A percentile compares a stretch with the other conserved stretches of the same genome.
These are phyloP conservation scores for Arthrobotrys iridis DNA, from an alignment of 2,329 filamentous ascomycete genomes.

Conservation along the genomic window DNA sequence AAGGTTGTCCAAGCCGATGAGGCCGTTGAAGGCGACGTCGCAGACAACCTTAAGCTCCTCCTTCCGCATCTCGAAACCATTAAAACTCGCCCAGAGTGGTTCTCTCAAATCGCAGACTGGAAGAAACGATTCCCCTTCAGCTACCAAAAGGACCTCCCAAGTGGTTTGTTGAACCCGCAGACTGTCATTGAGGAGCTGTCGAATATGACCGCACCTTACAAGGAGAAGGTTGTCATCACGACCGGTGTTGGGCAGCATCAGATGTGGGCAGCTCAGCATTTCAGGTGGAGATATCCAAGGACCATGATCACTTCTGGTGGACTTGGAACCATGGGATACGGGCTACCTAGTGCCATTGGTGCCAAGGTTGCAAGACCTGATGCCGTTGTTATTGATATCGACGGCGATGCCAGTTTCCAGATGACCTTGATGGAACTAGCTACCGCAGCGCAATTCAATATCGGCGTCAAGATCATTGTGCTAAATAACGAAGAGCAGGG, in stretches of 20 bases:
- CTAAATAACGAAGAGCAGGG: constrained; percentile 98
- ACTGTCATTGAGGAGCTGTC: constrained; percentile 90
- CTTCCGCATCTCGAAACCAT: constrained; percentile 74
- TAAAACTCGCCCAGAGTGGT: constrained; percentile 81
- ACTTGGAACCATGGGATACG: constrained; percentile 94
- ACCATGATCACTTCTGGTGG: constrained; percentile 97
- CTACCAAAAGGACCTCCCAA: constrained; percentile 80
- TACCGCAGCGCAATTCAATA: constrained; percentile 93
- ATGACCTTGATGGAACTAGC: constrained; percentile 97
- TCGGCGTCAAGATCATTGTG: constrained; percentile 92
- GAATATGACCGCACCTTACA: constrained; percentile 79
- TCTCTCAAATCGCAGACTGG: constrained; percentile 87
- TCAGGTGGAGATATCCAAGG: constrained; percentile 89
- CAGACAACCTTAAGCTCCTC: constrained; percentile 77
- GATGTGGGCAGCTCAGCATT: constrained; percentile 98
- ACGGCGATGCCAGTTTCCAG: constrained; percentile 98
- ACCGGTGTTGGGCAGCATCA: constrained; percentile 98
- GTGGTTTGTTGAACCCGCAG: constrained; percentile 92
- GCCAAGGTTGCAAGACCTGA: constrained; percentile 87
- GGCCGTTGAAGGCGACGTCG: constrained; percentile 92
- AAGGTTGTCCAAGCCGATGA: constrained; percentile 97
- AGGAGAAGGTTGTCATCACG: constrained; percentile 84
- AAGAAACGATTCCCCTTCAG: constrained; percentile 88
- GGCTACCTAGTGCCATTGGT: constrained; percentile 92
- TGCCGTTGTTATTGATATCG: constrained; percentile 90